Conservation (phyloP, 352 stramenopile species). For the Lagenidium sp. region DNA sequence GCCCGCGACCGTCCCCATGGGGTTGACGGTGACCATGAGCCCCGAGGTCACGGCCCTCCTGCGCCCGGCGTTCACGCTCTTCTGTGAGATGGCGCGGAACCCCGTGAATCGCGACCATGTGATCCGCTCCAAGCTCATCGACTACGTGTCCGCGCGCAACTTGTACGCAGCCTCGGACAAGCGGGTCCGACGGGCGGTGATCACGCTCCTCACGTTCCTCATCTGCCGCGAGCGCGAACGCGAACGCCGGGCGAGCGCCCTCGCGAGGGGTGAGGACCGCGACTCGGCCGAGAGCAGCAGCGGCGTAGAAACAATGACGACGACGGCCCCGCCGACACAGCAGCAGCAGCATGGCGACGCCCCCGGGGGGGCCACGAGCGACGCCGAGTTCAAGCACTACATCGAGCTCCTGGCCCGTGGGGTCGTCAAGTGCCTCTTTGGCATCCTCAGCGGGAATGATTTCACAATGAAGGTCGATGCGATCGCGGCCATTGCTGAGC, state of each 20-base stretch:
- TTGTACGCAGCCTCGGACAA: conserved; percentile 59
- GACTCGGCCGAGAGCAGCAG: background rate
- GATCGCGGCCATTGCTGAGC: conserved; percentile 51
- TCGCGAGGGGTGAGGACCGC: too few species aligned
- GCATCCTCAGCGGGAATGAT: conserved; percentile 54
- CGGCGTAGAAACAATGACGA: too few species aligned
- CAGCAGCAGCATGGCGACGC: background rate
- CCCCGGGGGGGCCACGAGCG: background rate
- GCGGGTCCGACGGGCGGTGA: conserved; percentile 39
- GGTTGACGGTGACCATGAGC: conserved; percentile 2
- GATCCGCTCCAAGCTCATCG: conserved; percentile 50
- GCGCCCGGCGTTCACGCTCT: conserved; percentile 37
- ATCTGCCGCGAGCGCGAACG: conserved; percentile 51
- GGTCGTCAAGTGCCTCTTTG: conserved; percentile 64
- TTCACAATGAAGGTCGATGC: conserved; percentile 67
- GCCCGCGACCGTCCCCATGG: background rate
- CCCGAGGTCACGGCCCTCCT: conserved; percentile 18
- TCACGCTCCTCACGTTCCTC: conserved; percentile 45
- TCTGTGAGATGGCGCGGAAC: conserved; percentile 57
- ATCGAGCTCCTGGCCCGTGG: conserved; percentile 63
- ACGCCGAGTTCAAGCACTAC: conserved; percentile 57
- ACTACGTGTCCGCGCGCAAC: conserved; percentile 36
- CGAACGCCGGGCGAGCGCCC: conserved; percentile 5
- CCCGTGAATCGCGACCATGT: conserved; percentile 40
- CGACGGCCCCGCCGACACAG: background rate